Evolutionary conservation across 208 protist species (phyloP), one percentile per base, ranked within the genome.

Genomic region (Naegleria lovaniensis): DNA sequence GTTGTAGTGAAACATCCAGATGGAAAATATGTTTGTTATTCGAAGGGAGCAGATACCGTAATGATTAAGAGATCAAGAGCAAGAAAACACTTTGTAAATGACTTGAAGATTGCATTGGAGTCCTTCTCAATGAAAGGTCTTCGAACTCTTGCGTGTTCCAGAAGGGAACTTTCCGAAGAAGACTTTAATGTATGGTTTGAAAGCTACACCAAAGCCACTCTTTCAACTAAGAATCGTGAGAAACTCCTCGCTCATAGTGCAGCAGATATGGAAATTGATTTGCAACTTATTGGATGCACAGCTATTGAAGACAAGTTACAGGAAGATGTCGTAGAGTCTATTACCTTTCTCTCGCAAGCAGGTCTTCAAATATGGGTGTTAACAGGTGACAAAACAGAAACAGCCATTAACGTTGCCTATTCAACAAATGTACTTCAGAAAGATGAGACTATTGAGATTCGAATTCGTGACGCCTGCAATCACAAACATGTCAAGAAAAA

Each of bases 381-480:
- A 67, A 99, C 98, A 38, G 98, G 98, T 85, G 98, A 99, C 93
- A 99, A 99, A 94, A 93, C 96, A 75, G 96, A 99, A 92, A 99
- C 98, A 36, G 98, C 98, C 11, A 97, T 99, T 41, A 98, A 98
- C 90, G 98, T 99, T 85, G 97, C 95, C 29, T 92, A 92, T 16
- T 84, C 38, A 36, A 39, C 83, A 92, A 89, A 96, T 93, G 11
- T 95, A 92, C 90, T 95, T 94, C 7, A 88, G 95, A 29, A 92
- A 95, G 9, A 87, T 92, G 22, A 52, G 3, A 92, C 43, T 91
- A 94, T 90, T 92, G 93, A 90, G 89, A 89, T 51, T 39, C 7
- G 83, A 51, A 92, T 90, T 5, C 93, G 79, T 48, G 91, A 58
- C 22, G 33, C 11, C 43, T 19, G 5, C 15, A 41, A 15, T 36